Conservation (phyloP, 2,329 filamentous ascomycete genomes). For the Neodidymelliopsis sp. region DNA sequence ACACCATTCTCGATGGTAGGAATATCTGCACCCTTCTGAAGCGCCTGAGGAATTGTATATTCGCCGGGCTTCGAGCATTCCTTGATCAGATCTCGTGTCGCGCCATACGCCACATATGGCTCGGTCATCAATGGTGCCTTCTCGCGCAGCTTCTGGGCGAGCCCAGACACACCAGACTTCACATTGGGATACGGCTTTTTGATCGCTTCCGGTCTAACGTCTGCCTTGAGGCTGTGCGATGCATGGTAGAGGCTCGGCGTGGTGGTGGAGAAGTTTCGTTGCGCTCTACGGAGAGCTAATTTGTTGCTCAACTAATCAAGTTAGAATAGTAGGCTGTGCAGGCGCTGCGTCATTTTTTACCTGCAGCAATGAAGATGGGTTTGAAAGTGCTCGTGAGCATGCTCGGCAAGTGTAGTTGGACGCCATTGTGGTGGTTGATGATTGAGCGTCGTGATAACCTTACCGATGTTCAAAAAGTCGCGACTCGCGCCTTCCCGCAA, state of each 20-base stretch:
- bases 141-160: conserved; percentile 42
- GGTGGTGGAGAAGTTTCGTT: conserved; percentile 36
- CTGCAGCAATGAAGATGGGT: conserved; percentile 24
- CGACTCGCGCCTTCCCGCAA: conserved; percentile 34
- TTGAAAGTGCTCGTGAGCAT: conserved; percentile 41
- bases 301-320: conserved; percentile 29
- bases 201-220: conserved; percentile 25
- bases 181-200: conserved; percentile 27
- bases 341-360: conserved; percentile 20
- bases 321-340: conserved; percentile 25
- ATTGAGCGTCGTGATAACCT: not conserved
- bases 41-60: conserved; percentile 76
- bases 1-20: conserved; percentile 78
- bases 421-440: conserved; percentile 40
- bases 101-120: conserved; percentile 80
- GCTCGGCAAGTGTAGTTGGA: conserved; percentile 47
- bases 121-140: conserved; percentile 54
- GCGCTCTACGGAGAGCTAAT: conserved; percentile 25
- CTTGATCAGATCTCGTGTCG: conserved; percentile 80
- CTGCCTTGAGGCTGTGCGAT: conserved; percentile 26
- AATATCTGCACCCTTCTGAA: conserved; percentile 71
- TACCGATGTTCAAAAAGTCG: conserved; percentile 32
- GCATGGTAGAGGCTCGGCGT: conserved; percentile 33
- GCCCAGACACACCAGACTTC: conserved; percentile 24
- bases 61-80: conserved; percentile 75